Conservation (phyloP, 345 rosid species). For the Melaleuca alternifolia region DNA sequence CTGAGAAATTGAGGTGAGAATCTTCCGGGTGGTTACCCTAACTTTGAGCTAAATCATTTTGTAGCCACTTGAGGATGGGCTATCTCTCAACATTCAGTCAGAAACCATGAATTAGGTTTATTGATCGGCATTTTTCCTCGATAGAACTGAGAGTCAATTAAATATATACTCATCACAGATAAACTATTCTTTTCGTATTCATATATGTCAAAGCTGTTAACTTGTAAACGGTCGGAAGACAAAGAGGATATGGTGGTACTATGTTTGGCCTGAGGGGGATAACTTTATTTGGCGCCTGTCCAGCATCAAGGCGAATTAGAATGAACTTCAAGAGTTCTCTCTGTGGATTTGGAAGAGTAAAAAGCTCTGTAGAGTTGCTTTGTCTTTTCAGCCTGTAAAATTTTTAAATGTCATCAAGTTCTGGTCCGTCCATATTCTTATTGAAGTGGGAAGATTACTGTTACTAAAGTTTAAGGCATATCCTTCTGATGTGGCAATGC, state of each 20-base stretch:
- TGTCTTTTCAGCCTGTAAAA: not conserved
- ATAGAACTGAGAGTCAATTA: not conserved
- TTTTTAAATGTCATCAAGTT: not conserved
- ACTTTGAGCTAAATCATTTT: not conserved
- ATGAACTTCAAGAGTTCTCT: not conserved
- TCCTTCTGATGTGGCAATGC: not conserved
- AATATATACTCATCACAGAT: not conserved
- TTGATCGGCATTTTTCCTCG: not conserved
- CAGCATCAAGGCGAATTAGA: not conserved
- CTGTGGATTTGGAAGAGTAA: not conserved
- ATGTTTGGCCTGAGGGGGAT: not conserved
- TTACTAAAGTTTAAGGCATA: not conserved
- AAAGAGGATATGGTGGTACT: not conserved
- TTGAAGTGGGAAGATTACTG: not conserved
- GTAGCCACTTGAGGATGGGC: not conserved
- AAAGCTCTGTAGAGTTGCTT: not conserved
- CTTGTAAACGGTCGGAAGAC: not conserved
- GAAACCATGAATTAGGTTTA: not conserved
- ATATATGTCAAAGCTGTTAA: not conserved
- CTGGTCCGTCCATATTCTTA: not conserved
- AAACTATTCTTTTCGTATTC: not conserved
- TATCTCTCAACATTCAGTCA: not conserved
- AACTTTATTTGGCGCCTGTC: not conserved
- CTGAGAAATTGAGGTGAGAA: constrained; percentile 70
- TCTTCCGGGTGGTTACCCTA: not conserved